phyloP scores from a whole-genome alignment of 148 eudicot species.

The Spergularia marina region DNA sequence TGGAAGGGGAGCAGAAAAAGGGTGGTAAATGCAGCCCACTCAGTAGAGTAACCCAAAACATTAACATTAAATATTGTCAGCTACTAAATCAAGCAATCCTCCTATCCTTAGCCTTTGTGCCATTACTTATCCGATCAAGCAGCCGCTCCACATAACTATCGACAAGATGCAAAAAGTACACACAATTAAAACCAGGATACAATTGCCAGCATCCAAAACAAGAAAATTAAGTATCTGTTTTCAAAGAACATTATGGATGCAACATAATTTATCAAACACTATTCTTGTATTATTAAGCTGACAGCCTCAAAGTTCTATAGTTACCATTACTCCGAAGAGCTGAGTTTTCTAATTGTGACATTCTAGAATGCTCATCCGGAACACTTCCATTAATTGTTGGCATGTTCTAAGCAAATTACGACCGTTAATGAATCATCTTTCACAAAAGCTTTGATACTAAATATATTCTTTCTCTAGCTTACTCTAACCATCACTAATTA shows the following conservation, averaged over 20 bases:
- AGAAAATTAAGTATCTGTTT: not conserved
- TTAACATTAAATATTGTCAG: conserved; percentile 2
- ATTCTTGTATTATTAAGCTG: not conserved
- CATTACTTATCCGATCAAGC: conserved; percentile 91
- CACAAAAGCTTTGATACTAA: not conserved
- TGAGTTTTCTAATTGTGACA: too few relatives aligned
- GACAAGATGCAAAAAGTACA: conserved; percentile 10
- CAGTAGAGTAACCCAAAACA: not conserved
- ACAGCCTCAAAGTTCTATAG: not conserved
- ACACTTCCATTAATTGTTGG: too few relatives aligned
- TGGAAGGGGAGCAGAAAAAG: not conserved
- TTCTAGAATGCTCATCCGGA: too few relatives aligned
- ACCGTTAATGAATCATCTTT: not conserved
- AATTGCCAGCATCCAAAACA: conserved; percentile 8
- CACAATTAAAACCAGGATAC: too few relatives aligned
- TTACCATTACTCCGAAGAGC: not conserved
- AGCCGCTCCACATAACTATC: conserved; percentile 90
- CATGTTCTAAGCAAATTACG: too few relatives aligned
- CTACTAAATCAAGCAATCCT: conserved; percentile 37
- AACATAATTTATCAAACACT: conserved; percentile 1
- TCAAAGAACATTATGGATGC: not conserved
- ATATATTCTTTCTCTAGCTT: not conserved
- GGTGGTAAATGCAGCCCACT: conserved; percentile 11
- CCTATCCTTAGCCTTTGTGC: conserved; percentile 81
- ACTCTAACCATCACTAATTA: not conserved